Evolutionary conservation across 441 rosid genomes (phyloP).

Genomic region (Flueggea neowawraea): DNA sequence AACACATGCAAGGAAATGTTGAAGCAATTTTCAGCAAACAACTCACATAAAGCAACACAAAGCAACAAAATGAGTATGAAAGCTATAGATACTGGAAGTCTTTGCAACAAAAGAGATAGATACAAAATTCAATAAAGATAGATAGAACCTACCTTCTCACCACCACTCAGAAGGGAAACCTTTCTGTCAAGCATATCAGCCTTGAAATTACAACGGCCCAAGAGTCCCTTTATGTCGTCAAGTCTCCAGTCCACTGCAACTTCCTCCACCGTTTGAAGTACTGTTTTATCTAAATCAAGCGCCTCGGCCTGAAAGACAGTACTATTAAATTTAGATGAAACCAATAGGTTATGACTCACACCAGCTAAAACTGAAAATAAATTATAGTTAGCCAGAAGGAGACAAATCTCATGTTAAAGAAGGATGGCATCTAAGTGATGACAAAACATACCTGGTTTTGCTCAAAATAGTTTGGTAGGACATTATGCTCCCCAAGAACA

Average conservation of each 20-base stretch:
- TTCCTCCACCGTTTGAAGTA: conserved; percentile 81
- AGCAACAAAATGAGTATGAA: too few species aligned
- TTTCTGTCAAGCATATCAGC: conserved; percentile 94
- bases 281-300: conserved; percentile 87
- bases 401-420: neutral
- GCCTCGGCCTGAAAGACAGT: conserved; percentile 71
- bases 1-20: too few species aligned
- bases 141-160: conserved; percentile 72
- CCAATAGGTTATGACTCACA: too few species aligned
- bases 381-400: neutral
- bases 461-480: conserved; percentile 95
- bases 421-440: neutral
- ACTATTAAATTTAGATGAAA: neutral
- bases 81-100: neutral
- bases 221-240: conserved; percentile 94
- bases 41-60: too few species aligned
- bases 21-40: too few species aligned
- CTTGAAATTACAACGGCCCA: conserved; percentile 98
- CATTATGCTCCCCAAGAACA: conserved; percentile 87
- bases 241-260: conserved; percentile 92
- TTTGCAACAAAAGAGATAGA: neutral
- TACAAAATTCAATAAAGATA: neutral
- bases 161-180: conserved; percentile 91
- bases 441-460: conserved; percentile 78
- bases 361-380: too few species aligned